Evolutionary conservation across 805 yeast genomes (phyloP).

Genomic region (Zygotorulaspora florentina): DNA sequence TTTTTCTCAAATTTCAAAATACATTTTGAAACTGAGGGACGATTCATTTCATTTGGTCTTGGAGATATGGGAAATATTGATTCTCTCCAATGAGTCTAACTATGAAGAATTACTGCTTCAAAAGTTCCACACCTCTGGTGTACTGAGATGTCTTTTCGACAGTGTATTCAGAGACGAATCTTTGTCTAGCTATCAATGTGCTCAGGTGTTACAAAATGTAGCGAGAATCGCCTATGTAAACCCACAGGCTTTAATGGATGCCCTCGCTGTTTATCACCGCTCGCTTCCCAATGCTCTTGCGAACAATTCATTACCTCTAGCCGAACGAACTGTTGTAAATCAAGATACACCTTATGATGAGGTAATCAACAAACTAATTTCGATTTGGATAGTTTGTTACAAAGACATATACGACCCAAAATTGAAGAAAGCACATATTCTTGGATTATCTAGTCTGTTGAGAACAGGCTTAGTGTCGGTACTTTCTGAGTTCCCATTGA

Average conservation of each 20-base stretch:
- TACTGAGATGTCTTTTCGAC: slow-evolving; percentile 25
- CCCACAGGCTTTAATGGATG: slow-evolving; percentile 33
- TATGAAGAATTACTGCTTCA: slow-evolving; percentile 22
- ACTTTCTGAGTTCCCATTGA: slow-evolving; percentile 31
- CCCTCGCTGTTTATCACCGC: slow-evolving; percentile 26
- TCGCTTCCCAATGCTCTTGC: slow-evolving; percentile 21
- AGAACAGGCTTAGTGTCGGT: slow-evolving; percentile 35
- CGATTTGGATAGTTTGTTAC: slow-evolving; percentile 44
- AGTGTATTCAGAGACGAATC: slow-evolving; percentile 31
- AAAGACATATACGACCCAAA: slow-evolving; percentile 68
- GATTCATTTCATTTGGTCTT: slow-evolving; percentile 56
- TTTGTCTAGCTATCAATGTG: slow-evolving; percentile 31
- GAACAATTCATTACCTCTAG: slow-evolving; percentile 20
- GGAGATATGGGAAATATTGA: slow-evolving; percentile 33
- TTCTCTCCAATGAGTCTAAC: slow-evolving; percentile 25
- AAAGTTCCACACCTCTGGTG: slow-evolving; percentile 28
- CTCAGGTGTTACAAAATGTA: slow-evolving; percentile 35
- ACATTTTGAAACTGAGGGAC: slow-evolving; percentile 61
- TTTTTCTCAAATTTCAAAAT: slow-evolving; percentile 49
- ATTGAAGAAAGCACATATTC: slow-evolving; percentile 60
- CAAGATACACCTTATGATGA: slow-evolving; percentile 28
- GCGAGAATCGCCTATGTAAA: slow-evolving; percentile 37
- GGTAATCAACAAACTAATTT: slow-evolving; percentile 29
- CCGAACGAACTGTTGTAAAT: slow-evolving; percentile 22
- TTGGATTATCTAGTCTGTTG: slow-evolving; percentile 56